Conservation (phyloP, 495 filamentous ascomycete genomes). For the Cenococcum geophilum region DNA sequence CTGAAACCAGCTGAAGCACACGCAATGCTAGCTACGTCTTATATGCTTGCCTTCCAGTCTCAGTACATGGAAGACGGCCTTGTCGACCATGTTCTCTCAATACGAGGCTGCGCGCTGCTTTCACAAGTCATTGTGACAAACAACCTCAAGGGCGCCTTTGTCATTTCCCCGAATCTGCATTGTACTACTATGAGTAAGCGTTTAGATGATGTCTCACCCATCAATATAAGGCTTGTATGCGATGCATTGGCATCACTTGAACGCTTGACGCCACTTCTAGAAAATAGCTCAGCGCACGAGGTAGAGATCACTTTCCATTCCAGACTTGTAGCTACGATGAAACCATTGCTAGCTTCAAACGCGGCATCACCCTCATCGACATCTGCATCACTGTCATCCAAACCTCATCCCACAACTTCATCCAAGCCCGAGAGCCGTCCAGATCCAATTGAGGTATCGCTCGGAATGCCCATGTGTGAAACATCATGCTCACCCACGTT, state of each 20-base stretch:
- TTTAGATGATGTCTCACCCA: conserved; percentile 5
- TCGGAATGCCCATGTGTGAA: too few species aligned
- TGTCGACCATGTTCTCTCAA: conserved; percentile 13
- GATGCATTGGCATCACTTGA: conserved; percentile 9
- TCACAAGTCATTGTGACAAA: conserved; percentile 8
- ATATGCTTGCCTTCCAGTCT: conserved; percentile 18
- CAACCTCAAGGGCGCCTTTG: conserved; percentile 9
- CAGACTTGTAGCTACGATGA: conserved; percentile 8
- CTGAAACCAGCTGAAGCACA: conserved; percentile 15
- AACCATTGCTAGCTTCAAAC: conserved; percentile 1
- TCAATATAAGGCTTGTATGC: conserved; percentile 5
- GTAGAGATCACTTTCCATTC: conserved; percentile 12
- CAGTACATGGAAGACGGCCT: conserved; percentile 15
- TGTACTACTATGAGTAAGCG: background rate
- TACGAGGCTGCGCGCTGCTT: conserved; percentile 16
- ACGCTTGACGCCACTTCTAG: conserved; percentile 4
- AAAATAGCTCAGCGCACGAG: background rate
- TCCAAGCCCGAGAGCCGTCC: background rate
- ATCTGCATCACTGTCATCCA: background rate
- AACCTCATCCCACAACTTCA: background rate
- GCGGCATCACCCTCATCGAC: background rate
- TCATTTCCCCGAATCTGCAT: conserved; percentile 8
- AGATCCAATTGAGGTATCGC: too few species aligned
- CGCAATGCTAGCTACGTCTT: conserved; percentile 23
- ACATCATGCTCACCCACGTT: too few species aligned